These are phyloP conservation scores for Psilocybe subaeruginosa DNA, from an alignment of 768 basidiomycete species.

Conservation along the genomic window DNA sequence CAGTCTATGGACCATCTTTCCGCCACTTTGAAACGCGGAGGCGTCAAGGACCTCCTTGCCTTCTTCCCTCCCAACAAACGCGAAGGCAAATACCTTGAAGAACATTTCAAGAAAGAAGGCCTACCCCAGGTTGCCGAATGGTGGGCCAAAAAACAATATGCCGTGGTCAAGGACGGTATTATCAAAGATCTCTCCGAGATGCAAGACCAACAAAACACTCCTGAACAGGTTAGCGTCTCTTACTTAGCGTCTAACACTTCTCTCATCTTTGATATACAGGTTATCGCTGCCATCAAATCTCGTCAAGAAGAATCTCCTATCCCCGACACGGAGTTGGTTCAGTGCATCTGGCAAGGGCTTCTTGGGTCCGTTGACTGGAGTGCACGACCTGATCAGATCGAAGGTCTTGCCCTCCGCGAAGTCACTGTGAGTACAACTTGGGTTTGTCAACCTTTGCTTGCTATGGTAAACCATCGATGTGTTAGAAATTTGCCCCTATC, in stretches of 20 bases:
- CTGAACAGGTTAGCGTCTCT: constrained; percentile 60
- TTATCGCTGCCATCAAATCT: constrained; percentile 71
- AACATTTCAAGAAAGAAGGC: constrained; percentile 83
- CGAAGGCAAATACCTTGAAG: constrained; percentile 72
- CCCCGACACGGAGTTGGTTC: constrained; percentile 81
- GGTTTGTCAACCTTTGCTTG: background rate
- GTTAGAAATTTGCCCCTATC: constrained; percentile 80
- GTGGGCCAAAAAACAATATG: constrained; percentile 91
- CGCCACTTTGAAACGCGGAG: constrained; percentile 77
- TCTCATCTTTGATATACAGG: constrained; percentile 44
- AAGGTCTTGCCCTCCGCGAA: constrained; percentile 86
- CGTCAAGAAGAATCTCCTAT: constrained; percentile 82
- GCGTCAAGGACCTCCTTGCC: constrained; percentile 80
- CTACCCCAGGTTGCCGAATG: constrained; percentile 86
- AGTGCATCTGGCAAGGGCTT: constrained; percentile 92
- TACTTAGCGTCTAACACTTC: constrained; percentile 1
- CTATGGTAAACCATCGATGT: background rate
- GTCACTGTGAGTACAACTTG: constrained; percentile 62
- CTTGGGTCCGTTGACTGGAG: constrained; percentile 89
- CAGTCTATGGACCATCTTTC: constrained; percentile 92
- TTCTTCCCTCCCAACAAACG: constrained; percentile 91
- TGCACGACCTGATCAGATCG: constrained; percentile 90
- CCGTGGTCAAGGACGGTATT: constrained; percentile 79
- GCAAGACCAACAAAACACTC: constrained; percentile 68
- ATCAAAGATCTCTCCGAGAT: constrained; percentile 69